Conservation (phyloP, 2,329 filamentous ascomycete genomes). For the Colletotrichum sp. region DNA sequence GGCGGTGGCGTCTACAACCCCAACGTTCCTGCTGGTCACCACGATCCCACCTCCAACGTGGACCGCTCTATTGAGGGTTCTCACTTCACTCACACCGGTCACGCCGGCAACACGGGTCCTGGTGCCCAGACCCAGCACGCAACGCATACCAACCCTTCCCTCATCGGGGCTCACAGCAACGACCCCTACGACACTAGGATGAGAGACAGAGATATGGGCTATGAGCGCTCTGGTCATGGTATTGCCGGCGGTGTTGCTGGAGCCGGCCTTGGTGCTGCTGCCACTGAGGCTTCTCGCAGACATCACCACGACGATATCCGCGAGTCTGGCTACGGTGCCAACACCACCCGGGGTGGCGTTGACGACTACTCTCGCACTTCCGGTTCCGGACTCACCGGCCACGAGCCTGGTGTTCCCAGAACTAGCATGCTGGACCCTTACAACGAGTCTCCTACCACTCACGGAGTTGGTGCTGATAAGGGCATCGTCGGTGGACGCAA, state of each 20-base stretch:
- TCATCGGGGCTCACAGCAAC: background rate
- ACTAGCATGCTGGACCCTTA: conserved; percentile 22
- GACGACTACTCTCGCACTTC: background rate
- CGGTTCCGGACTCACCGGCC: background rate
- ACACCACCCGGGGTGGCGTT: background rate
- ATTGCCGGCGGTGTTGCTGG: conserved; percentile 6
- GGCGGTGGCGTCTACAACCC: conserved; percentile 16
- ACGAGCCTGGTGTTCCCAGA: conserved; percentile 8
- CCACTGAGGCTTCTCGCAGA: background rate
- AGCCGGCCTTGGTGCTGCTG: conserved; percentile 10
- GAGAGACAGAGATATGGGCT: conserved; percentile 19
- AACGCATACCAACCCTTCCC: conserved; percentile 3
- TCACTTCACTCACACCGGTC: conserved; percentile 14
- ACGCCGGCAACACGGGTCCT: background rate
- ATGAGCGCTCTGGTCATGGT: conserved; percentile 11
- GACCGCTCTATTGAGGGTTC: conserved; percentile 11
- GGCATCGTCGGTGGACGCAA: background rate
- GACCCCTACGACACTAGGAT: conserved; percentile 20
- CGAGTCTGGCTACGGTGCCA: background rate
- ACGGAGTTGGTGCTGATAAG: background rate
- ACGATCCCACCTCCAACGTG: conserved; percentile 8
- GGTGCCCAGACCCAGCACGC: conserved; percentile 3
- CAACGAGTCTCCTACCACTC: background rate
- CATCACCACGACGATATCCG: conserved; percentile 15
- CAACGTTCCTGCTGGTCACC: background rate